Base-by-base conservation (phyloP, 2,329 filamentous ascomycete genomes). In the Clonostachys chloroleuca region DNA sequence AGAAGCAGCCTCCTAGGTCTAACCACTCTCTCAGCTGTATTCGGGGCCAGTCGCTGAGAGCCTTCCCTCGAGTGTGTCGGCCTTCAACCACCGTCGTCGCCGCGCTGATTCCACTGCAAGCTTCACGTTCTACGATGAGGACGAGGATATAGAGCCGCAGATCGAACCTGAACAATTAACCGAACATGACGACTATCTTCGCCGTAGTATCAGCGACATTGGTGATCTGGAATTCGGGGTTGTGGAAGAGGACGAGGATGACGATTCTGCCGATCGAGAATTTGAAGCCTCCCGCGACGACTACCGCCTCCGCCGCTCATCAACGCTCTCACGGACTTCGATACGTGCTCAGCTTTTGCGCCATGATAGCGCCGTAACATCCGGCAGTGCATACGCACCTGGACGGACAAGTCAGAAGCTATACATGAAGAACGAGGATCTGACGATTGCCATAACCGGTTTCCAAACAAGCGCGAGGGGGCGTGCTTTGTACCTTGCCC, bases 31-130 rank as follows among this genome's bases (percentile, higher is more conserved):
- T 12, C 36, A 83, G 78, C 80, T 95, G 43, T 99, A 92, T 68
- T 86, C 92, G 20, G 94, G 94, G 7, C 94, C 92, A 7, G 84
- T 96, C 59, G 92, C 91, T 47, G 94, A 99, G 70, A 96, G 91
- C 61, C 81, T 99, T n/a, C 94, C 94, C 2, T 94, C 89, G 12
- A 96, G 92, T 61, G 78, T 92, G 35, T 91, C 90, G n/a, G 87
- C 90, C 34, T 99, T 99, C 63, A 85, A 84, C 43, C 92, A 96
- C 66, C 88, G 90, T 50, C 82, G 91, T 50, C 74, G 77, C 36
- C 83, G 92, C 57, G 84, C 89, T 55, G 89, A 92, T 59, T 97
- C 92, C 13, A 90, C 80, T 6, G 74, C 92, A 30, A 96, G 90
- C 67, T 97, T 96, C 65, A 84, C 90, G 2, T 96, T 90, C 67